Conservation (phyloP, 805 yeast species). For the Yarrowia sp. region DNA sequence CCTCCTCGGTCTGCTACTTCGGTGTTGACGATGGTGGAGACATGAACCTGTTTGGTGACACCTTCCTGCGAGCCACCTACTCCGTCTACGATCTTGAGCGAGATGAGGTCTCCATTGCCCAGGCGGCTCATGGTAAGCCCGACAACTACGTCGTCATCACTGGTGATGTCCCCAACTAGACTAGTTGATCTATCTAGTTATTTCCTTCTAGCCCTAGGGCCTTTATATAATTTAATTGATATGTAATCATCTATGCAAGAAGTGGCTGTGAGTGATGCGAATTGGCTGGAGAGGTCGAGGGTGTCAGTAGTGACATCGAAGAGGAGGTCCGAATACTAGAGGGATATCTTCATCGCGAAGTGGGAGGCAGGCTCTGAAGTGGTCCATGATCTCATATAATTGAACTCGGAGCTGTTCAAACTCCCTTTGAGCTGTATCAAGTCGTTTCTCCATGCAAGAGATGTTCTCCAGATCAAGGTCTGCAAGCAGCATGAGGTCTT, state of each 20-base stretch:
- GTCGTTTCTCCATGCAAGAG: conserved; percentile 1
- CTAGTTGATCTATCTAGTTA: neutral
- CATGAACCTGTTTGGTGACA: conserved; percentile 59
- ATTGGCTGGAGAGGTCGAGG: neutral
- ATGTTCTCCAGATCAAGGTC: conserved; percentile 11
- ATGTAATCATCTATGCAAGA: neutral
- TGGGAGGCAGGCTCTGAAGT: neutral
- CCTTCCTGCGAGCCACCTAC: conserved; percentile 66
- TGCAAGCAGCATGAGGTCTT: neutral
- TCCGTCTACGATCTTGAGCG: conserved; percentile 69
- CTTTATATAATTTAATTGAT: conserved; percentile 1
- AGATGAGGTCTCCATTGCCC: conserved; percentile 63
- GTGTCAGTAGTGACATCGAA: no score
- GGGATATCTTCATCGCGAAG: neutral
- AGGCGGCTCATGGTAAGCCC: conserved; percentile 46
- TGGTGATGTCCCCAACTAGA: conserved; percentile 11
- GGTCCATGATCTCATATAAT: neutral
- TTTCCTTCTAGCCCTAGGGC: neutral
- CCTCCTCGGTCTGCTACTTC: neutral
- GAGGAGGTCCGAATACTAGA: neutral
- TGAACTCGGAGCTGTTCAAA: neutral
- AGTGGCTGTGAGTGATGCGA: neutral
- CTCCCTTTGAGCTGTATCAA: neutral
- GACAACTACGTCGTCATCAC: conserved; percentile 18
- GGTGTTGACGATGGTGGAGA: conserved; percentile 9